Base-by-base conservation (phyloP, 306 rosid species). In the Cicer cuneatum region DNA sequence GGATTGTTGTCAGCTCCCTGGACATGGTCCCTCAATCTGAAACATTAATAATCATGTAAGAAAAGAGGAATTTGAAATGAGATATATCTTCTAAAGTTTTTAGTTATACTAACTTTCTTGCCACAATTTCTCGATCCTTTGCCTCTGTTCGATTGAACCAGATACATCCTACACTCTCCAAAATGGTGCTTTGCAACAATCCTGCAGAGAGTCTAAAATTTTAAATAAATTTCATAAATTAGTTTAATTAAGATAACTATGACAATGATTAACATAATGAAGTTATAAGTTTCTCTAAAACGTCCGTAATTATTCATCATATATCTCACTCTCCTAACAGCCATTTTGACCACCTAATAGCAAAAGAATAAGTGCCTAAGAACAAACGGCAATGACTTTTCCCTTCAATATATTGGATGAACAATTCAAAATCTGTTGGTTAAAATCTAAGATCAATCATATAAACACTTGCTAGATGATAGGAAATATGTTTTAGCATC, bases 141-240 rank as follows among this genome's bases (percentile, higher is more conserved):
- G 95, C 73, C 81, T 94, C 97, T 15, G 97, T 6, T 39, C 97
- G 96, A 69, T 94, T 91, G 89, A 94, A 92, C 98, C 92, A 87
- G 62, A 94, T 94, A 71, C 97, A 91, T 71, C 99, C 99, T 12
- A 92, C 85, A 49, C 97, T 90, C 93, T 94, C 97, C 88, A 94
- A 83, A 82, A 88, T 87, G 76, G 96, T 92, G 79, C 96, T 94
- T 80, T 94, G 99, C 89, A 94, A 85, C 71, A 94, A 84, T 74
- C 99, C 99, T 94, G 76, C 67, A 71, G 33, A 35, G 33, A 13
- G 70, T 7, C 62, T 46, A 77, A 38, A 16, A 6, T 58, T n/a
- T 13, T 41, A 33, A 42, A 65, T 71, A 68, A 29, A 52, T 18
- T 45, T 40, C 33, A 66, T 19, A 11, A 9, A 67, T 14, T 24